Base-by-base conservation (phyloP, 805 yeast species). In the Kodamaea fukazawae region DNA sequence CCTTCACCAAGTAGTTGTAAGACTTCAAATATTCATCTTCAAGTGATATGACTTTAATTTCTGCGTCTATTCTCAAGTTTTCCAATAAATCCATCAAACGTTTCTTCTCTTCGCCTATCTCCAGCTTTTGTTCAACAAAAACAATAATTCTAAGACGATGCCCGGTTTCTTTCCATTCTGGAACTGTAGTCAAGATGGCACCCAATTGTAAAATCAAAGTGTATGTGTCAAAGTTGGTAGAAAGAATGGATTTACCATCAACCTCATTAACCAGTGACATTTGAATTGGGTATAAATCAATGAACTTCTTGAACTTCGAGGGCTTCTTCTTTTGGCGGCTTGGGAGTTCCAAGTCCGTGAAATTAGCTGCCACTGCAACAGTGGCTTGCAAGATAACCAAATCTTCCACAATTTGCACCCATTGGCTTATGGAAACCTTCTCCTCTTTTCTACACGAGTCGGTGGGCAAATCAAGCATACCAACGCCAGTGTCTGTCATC, bases 261-360 rank as follows among this genome's bases (percentile, higher is more conserved):
- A 82, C 78, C 33, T 78, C 71, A 37, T 87, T 78, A 31, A 81
- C 79, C 0, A 95, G 91, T 3, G 95, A 82, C 97, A 93, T 93
- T 54, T 93, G 99, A 49, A 93, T 90, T 0, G 99, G 99, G 59
- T 95, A 93, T 28, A 93, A 64, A 58, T 93, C 99, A 53, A 93
- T 89, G 48, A 67, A 83, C 46, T 74, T 71, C 45, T 71, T 73
- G 17, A 42, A 42, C 48, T 48, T 44, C 17, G 37, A 20, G 3
- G 30, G 22, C 31, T 62, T 69, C 8, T 45, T 51, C 7, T 57
- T 49, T 12, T 60, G 58, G 23, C 23, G 23, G 2, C 60, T 65
- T 0, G 97, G 97, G n/a, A 89, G 63, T 8, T 75, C 67, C 41
- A 91, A 56, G 4, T 69, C 55, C 11, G 79, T 75, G 50, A 93